Conservation (phyloP, 768 basidiomycete species). For the Boletus bicolor region DNA sequence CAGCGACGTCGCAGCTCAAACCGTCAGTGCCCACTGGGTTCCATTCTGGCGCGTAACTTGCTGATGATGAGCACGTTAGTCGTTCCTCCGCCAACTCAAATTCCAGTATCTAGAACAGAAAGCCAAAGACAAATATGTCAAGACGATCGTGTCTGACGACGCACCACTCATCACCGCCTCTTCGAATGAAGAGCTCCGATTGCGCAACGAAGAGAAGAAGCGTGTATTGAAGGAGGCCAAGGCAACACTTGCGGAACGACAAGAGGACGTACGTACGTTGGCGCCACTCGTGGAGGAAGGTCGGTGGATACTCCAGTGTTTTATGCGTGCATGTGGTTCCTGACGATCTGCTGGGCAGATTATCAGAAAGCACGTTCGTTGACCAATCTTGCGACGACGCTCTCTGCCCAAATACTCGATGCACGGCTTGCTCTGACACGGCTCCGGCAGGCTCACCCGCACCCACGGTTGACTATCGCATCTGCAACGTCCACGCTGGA, state of each 20-base stretch:
- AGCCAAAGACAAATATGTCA: slow-evolving; percentile 85
- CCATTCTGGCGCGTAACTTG: background rate
- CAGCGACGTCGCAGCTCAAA: slow-evolving; percentile 56
- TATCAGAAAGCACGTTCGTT: slow-evolving; percentile 53
- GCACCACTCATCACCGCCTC: slow-evolving; percentile 76
- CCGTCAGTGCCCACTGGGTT: slow-evolving; percentile 39
- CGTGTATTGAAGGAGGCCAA: slow-evolving; percentile 63
- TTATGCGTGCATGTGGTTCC: background rate
- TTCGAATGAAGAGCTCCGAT: slow-evolving; percentile 66
- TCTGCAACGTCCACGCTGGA: slow-evolving; percentile 72
- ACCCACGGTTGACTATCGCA: slow-evolving; percentile 73
- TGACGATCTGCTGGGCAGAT: slow-evolving; percentile 38
- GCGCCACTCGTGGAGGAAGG: slow-evolving; percentile 72
- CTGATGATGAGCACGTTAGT: slow-evolving; percentile 36
- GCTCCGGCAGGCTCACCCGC: slow-evolving; percentile 76
- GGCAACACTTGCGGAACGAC: slow-evolving; percentile 54
- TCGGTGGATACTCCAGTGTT: slow-evolving; percentile 18
- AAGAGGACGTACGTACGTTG: slow-evolving; percentile 57
- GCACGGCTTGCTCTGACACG: slow-evolving; percentile 76
- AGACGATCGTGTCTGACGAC: slow-evolving; percentile 83
- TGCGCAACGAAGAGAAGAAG: slow-evolving; percentile 70
- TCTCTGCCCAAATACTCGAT: slow-evolving; percentile 79
- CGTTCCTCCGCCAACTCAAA: slow-evolving; percentile 77
- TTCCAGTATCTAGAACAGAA: slow-evolving; percentile 89
- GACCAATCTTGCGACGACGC: slow-evolving; percentile 51